phyloP scores from a whole-genome alignment of 768 basidiomycete species.

The Suillus variegatus region DNA sequence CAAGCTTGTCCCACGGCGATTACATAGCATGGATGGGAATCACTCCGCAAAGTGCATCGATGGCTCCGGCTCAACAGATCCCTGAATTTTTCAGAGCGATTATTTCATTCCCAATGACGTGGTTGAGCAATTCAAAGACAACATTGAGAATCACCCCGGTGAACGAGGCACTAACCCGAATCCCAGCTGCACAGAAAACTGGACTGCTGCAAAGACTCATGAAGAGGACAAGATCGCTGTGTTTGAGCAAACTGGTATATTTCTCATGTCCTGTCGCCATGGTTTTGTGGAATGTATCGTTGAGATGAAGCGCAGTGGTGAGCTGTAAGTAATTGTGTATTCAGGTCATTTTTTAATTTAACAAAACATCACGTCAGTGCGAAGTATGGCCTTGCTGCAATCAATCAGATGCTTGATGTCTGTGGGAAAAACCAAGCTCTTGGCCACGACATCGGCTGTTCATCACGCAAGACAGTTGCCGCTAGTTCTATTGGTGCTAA shows the following conservation, averaged over 20 bases:
- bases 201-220: slow-evolving; percentile 32
- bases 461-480: slow-evolving; percentile 19
- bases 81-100: slow-evolving; percentile 19
- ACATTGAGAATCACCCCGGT: slow-evolving; percentile 2
- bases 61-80: slow-evolving; percentile 19
- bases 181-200: slow-evolving; percentile 29
- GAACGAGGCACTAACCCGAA: neutral
- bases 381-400: slow-evolving; percentile 13
- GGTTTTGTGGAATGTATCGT: slow-evolving; percentile 30
- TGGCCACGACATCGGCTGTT: slow-evolving; percentile 33
- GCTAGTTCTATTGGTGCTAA: slow-evolving; percentile 17
- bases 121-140: slow-evolving; percentile 30
- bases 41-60: slow-evolving; percentile 34
- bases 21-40: slow-evolving; percentile 37
- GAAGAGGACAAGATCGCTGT: slow-evolving; percentile 34
- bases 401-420: slow-evolving; percentile 25
- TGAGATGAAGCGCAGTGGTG: slow-evolving; percentile 38
- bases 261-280: slow-evolving; percentile 36
- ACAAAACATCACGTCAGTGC: neutral
- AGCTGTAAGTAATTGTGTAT: slow-evolving; percentile 32
- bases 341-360: neutral
- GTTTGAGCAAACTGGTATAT: slow-evolving; percentile 40
- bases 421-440: slow-evolving; percentile 14
- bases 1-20: slow-evolving; percentile 19
- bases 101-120: slow-evolving; percentile 25